Evolutionary conservation across 1,284 basidiomycete species (phyloP), one percentile per base, ranked within the genome.

Genomic region (Neonothopanus nambi): DNA sequence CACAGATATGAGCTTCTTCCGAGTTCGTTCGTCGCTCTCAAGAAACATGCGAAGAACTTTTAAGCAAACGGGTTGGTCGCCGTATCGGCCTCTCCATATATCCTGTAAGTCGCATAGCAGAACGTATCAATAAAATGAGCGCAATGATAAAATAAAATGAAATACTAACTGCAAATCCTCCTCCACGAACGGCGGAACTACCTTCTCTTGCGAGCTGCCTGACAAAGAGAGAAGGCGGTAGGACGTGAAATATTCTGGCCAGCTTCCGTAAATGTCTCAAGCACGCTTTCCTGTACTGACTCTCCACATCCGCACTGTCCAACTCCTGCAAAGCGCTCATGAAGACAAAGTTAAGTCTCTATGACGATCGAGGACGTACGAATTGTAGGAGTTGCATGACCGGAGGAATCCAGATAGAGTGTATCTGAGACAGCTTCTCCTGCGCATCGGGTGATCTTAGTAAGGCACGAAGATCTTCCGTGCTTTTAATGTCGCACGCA

Each of bases 91-190:
- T 40, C 44, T 48, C 44, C 46, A 56, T 23, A 52, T 49, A 24
- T 48, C 51, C 55, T 56, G 45, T 15, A 23, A 5, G 17, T 18
- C 13, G 5, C 21, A 20, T 15, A 20, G 21, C n/a, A n/a, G n/a
- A n/a, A 51, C 37, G 39, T 39, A 36, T 30, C 36, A 21, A 20
- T 21, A 21, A 23, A 23, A 21, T 6, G 33, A 18, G 20, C 18
- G 11, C 7, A 5, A 36, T 17, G 21, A 12, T 3, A 11, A 11
- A 61, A 58, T 56, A 62, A 60, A 58, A 60, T 57, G 52, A 35
- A 55, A 54, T 56, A 52, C 52, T 52, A 54, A 50, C 54, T 48
- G 40, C 61, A 64, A 68, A 66, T 64, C 72, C 66, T 67, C 69
- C 63, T 68, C 52, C 37, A 12, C 28, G 30, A n/a, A 23, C 23